Evolutionary conservation across 2,329 filamentous ascomycete genomes (phyloP), one percentile per base, ranked within the genome.

Genomic region (Pezicula rhizophila): DNA sequence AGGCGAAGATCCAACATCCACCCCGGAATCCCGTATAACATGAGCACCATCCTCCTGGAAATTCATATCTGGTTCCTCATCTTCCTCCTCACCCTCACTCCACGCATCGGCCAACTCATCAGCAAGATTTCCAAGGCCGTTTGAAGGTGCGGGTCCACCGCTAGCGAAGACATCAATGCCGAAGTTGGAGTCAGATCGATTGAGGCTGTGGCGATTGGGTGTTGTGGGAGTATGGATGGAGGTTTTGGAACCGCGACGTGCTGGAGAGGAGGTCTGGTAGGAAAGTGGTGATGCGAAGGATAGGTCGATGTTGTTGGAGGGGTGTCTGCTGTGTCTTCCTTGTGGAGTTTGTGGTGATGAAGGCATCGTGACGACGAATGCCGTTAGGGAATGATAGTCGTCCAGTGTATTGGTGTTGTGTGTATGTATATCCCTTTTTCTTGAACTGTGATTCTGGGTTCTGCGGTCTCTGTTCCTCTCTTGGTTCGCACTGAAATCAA

Each of bases 81-180:
- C 74, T 17, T 75, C 77, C 18, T 75, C 82, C 49, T 78, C 80
- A 8, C 81, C 84, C 31, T 81, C 82, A 39, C 79, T 81, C 65
- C 86, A 80, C 4, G 84, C 82, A 60, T 87, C 86, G 1, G 85
- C 88, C 42, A 93, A 71, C 66, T 93, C 88, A 66, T 92, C 88
- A 2, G 88, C 88, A 43, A 93, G 67, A 58, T 89, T 91, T 28
- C 87, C 88, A 53, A 89, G 71, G 8, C 84, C 84, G 52, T 80
- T 80, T 42, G 68, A 70, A 45, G 63, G 65, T 6, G 54, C 45
- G 2, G 64, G 64, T 20, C 66, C 68, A 41, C 66, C 66, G 34
- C 66, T 73, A 35, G 50, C 54, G 37, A 62, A 63, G 3, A 59
- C 53, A 48, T 64, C 60, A 40, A 53, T 51, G 8, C 55, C 53